Percentiles rank a stretch among this genome's conserved stretches.
Conservation (phyloP, 768 basidiomycete species). For the Pholiota microspora region DNA sequence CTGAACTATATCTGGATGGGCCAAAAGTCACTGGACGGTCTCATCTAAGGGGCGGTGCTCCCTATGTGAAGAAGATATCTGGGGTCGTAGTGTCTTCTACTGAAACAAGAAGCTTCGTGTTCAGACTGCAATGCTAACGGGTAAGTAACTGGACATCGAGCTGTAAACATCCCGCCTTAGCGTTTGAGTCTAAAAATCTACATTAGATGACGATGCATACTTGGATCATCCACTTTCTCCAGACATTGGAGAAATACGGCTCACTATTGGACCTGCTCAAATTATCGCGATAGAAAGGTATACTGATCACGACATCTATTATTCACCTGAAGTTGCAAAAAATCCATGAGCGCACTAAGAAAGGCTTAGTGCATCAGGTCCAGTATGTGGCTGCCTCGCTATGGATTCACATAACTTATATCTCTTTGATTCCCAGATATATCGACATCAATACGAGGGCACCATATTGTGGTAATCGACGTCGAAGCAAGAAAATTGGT, state of each 20-base stretch:
- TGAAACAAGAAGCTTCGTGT: not conserved
- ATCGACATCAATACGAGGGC: not conserved
- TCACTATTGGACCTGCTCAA: not conserved
- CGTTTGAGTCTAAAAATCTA: not conserved
- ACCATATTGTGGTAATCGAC: too few relatives aligned
- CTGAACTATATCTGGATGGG: not conserved
- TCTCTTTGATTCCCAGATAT: not conserved
- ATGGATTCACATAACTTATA: not conserved
- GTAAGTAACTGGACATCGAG: not conserved
- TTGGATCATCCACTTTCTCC: not conserved
- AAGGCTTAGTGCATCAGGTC: constrained; percentile 1
- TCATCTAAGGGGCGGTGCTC: too few relatives aligned
- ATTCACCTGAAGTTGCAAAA: not conserved
- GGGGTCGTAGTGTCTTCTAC: not conserved
- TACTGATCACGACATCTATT: too few relatives aligned
- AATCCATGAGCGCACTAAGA: not conserved
- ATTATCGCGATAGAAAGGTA: not conserved
- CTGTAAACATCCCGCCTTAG: not conserved
- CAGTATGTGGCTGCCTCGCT: not conserved
- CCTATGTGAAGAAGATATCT: not conserved
- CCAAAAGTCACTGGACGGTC: too few relatives aligned
- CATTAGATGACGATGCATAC: constrained; percentile 1
- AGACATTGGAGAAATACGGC: not conserved
- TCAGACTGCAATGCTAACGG: not conserved
- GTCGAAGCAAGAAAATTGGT: not conserved